Base-by-base conservation (phyloP, 2,329 filamentous ascomycete species). In the Colletotrichum incanum region DNA sequence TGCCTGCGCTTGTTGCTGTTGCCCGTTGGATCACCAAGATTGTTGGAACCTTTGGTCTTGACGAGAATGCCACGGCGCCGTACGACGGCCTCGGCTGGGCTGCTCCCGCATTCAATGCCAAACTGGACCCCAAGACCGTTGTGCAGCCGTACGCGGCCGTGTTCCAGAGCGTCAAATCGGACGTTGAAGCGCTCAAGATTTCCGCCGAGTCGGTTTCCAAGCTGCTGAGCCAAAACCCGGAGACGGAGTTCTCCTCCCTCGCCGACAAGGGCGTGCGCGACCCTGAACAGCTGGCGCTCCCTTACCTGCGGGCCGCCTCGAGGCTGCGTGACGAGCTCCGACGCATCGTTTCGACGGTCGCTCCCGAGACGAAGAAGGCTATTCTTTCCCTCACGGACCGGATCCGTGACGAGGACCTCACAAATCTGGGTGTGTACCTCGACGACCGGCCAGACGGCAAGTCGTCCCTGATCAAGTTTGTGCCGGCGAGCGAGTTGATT, bases 1-100 rank as follows among this genome's bases (percentile, higher is more conserved):
- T 89, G 20, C 75, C 78, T 12, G 84, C 84, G 18, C 79, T 91
- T 4, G 87, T 89, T 75, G 81, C 84, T 1, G 84, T 94, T 66
- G 94, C 93, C 8, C 87, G 89, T 64, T 98, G 93, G 92, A 86
- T 98, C 55, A 98, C 95, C 1, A 91, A 91, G 69, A 93, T 98
- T 71, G 91, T 96, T 20, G 92, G 93, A 72, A 94, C 96, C 73
- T 93, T 98, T 73, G 96, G 96, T 50, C 88, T 98, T 0, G 92
- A 95, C 78, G 86, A 89, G 3, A 87, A 88, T 74, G 88, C 88
- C n/a, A 80, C 77, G 8, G 78, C 86, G 0, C 88, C 88, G 1
- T 90, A 90, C 71, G 81, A 88, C 20, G 88, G 88, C 14, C 83
- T 91, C 4, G 89, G 89, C 66, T 91, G 89, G 89, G 83, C 84